These are phyloP conservation scores for Ilex aquifolium DNA, from an alignment of 257 asterid species.

Conservation along the genomic window DNA sequence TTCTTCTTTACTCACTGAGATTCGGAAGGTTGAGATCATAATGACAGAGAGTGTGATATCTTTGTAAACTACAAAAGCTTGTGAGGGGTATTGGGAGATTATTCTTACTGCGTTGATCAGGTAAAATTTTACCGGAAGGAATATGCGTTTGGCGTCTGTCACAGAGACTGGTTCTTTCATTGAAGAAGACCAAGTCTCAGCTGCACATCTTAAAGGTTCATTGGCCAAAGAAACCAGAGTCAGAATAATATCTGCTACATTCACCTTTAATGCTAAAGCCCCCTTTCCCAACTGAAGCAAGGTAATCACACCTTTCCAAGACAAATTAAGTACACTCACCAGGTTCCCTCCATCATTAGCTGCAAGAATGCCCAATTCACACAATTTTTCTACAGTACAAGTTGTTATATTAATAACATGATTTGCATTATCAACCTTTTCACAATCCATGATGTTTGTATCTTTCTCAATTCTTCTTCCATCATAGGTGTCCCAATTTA, in stretches of 20 bases:
- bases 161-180: slow-evolving; percentile 42
- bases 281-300: slow-evolving; percentile 91
- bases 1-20: slow-evolving; percentile 58
- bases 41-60: slow-evolving; percentile 62
- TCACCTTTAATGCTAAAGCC: slow-evolving; percentile 65
- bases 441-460: slow-evolving; percentile 25
- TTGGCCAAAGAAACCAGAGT: slow-evolving; percentile 72
- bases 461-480: slow-evolving; percentile 26
- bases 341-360: slow-evolving; percentile 93
- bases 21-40: slow-evolving; percentile 60
- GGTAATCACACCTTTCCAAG: slow-evolving; percentile 95
- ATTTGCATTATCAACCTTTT: slow-evolving; percentile 41
- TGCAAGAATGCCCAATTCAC: slow-evolving; percentile 85
- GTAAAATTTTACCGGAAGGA: slow-evolving; percentile 88
- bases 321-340: slow-evolving; percentile 70
- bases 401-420: slow-evolving; percentile 49
- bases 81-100: slow-evolving; percentile 70
- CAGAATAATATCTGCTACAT: slow-evolving; percentile 52
- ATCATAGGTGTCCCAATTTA: slow-evolving; percentile 56
- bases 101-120: slow-evolving; percentile 90
- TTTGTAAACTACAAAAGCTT: slow-evolving; percentile 61
- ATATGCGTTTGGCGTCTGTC: slow-evolving; percentile 78
- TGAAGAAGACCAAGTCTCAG: slow-evolving; percentile 66
- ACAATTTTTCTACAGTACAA: slow-evolving; percentile 52
- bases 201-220: slow-evolving; percentile 66